Conservation (phyloP, 2,329 filamentous ascomycete species). For the Microdochium nivale region DNA sequence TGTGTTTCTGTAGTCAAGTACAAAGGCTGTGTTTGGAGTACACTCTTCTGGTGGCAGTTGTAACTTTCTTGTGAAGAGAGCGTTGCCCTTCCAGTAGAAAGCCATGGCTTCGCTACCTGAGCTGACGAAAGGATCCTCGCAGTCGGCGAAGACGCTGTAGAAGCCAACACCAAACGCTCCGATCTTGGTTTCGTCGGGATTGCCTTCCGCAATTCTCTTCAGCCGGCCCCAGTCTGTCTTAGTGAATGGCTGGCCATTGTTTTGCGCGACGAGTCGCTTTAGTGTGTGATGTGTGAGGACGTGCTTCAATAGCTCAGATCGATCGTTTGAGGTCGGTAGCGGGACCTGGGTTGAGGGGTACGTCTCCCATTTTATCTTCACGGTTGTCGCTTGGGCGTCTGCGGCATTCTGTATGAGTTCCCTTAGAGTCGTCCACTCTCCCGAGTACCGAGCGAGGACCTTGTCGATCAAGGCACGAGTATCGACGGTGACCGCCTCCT, state of each 20-base stretch:
- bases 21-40: conserved; percentile 75
- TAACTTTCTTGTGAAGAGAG: conserved; percentile 83
- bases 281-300: conserved; percentile 78
- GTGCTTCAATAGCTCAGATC: conserved; percentile 71
- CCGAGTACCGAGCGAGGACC: conserved; percentile 89
- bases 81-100: conserved; percentile 99
- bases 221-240: conserved; percentile 87
- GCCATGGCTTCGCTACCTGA: conserved; percentile 92
- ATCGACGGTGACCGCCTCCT: conserved; percentile 96
- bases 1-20: conserved; percentile 85
- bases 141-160: conserved; percentile 97
- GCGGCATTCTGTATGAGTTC: conserved; percentile 98
- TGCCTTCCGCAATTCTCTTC: conserved; percentile 97
- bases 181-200: conserved; percentile 98
- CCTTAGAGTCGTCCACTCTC: conserved; percentile 84
- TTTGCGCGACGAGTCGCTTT: conserved; percentile 79
- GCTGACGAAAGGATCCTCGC: conserved; percentile 93
- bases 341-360: conserved; percentile 73
- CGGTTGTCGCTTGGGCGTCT: conserved; percentile 83
- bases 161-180: conserved; percentile 97
- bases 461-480: conserved; percentile 96
- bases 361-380: conserved; percentile 89
- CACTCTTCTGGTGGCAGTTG: conserved; percentile 60
- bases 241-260: conserved; percentile 82
- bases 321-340: conserved; percentile 54